Base-by-base conservation (phyloP, 2,329 filamentous ascomycete genomes). In the Colletotrichum plurivorum region DNA sequence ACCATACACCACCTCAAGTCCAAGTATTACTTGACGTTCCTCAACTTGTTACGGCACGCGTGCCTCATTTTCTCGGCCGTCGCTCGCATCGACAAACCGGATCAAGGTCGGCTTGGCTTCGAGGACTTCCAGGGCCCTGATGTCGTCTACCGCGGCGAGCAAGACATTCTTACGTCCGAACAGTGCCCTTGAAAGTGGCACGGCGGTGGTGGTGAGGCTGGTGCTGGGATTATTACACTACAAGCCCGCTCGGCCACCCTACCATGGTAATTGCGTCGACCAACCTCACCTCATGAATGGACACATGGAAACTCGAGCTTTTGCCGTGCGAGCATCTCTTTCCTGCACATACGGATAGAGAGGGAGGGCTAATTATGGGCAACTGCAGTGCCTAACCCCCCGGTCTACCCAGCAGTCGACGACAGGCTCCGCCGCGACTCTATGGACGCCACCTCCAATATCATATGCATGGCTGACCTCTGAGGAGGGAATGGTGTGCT, bases 361-460 rank as follows among this genome's bases (percentile, higher is more conserved):
- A 10, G 25, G 18, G 62, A 51, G 31, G 16, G 39, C 36, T 46
- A 61, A 52, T 61, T 43, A 39, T 54, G 54, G 43, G 49, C 59
- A 58, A 53, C 27, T 10, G 31, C 31, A 36, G 31, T 36, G 31
- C 31, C 7, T 25, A 25, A 31, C 31, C 31, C 22, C 49, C 45
- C 18, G 16, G 43, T 52, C 43, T 51, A 61, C 31, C 31, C 22
- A 25, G 43, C 46, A 65, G 31, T 46, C 45, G 25, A 31, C 46
- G 15, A 63, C 41, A 15, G 51, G 48, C 45, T 18, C 45, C 57
- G 58, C 22, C 36, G 43, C 45, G 31, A 45, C 45, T 59, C 54
- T 52, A 51, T 61, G 62, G 62, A 69, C 66, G 66, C 66, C 62
- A 69, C 66, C 62, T 66, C 51, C 66, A 69, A 69, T 69, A 69